Evolutionary conservation across 257 asterid genomes (phyloP).

Genomic region (Penstemon barbatus): DNA sequence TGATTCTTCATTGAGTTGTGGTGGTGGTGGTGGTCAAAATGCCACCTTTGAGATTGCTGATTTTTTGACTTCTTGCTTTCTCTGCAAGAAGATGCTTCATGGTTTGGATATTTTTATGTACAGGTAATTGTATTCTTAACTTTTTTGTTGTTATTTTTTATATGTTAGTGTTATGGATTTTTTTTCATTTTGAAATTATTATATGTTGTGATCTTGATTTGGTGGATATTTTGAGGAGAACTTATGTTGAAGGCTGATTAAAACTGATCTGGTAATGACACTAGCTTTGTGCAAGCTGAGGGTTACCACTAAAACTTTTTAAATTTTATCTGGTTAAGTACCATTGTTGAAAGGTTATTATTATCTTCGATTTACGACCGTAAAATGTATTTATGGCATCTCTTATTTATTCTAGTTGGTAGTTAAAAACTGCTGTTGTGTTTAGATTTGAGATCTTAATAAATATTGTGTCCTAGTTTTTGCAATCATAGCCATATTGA

Average conservation of each 20-base stretch:
- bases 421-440: slow-evolving; percentile 2
- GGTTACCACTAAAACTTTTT: slow-evolving; percentile 9
- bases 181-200: slow-evolving; percentile 1
- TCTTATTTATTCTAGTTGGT: neutral
- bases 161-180: too few relatives aligned
- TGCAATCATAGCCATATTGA: neutral
- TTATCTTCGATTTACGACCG: neutral
- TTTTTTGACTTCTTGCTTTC: slow-evolving; percentile 73
- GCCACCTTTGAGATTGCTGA: slow-evolving; percentile 33
- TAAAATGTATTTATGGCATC: neutral
- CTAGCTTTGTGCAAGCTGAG: neutral
- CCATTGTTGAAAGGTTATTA: slow-evolving; percentile 11
- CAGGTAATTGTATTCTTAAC: slow-evolving; percentile 44
- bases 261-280: slow-evolving; percentile 4
- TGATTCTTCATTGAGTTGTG: slow-evolving; percentile 24
- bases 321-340: neutral
- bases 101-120: slow-evolving; percentile 92
- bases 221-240: neutral
- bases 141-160: too few relatives aligned
- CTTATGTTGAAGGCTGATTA: neutral
- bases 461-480: neutral
- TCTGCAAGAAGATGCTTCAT: slow-evolving; percentile 75
- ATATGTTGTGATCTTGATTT: slow-evolving; percentile 17
- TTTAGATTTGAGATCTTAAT: neutral
- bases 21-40: slow-evolving; percentile 20